Evolutionary conservation across 2,329 filamentous ascomycete genomes (phyloP).

Genomic region (Exophiala alcalophila): DNA sequence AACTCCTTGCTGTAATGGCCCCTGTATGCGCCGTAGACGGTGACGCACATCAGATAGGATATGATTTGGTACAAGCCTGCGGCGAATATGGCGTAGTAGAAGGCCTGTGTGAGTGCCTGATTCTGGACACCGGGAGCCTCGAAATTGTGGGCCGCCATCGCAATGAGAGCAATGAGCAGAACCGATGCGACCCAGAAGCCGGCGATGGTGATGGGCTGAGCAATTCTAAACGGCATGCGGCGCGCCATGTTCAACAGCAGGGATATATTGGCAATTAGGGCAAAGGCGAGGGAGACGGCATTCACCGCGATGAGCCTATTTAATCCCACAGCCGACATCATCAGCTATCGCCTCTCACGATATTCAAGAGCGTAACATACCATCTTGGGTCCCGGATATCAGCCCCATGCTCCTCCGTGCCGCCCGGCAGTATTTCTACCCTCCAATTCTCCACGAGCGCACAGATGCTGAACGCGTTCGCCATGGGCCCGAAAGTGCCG

Average conservation of each 20-base stretch:
- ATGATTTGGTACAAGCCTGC: constrained; percentile 57
- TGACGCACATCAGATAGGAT: constrained; percentile 53
- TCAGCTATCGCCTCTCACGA: too few relatives aligned
- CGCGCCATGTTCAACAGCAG: constrained; percentile 60
- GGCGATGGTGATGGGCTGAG: constrained; percentile 59
- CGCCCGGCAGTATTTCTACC: constrained; percentile 48
- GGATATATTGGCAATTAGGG: constrained; percentile 53
- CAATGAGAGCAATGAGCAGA: constrained; percentile 53
- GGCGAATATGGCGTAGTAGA: constrained; percentile 60
- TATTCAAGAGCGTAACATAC: constrained; percentile 33
- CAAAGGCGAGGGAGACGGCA: constrained; percentile 53
- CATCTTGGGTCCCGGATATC: constrained; percentile 55
- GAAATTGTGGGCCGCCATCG: constrained; percentile 41
- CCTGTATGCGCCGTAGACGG: constrained; percentile 54
- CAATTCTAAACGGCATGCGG: constrained; percentile 53
- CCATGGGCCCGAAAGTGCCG: constrained; percentile 55
- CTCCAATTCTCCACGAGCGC: constrained; percentile 58
- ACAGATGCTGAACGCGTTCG: constrained; percentile 54
- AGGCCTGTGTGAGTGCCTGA: constrained; percentile 54
- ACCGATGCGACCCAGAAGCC: constrained; percentile 57
- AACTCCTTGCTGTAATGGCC: constrained; percentile 57
- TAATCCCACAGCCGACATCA: too few relatives aligned
- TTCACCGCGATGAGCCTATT: constrained; percentile 54
- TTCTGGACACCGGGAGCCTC: constrained; percentile 39
- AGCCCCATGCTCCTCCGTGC: constrained; percentile 44